Base-by-base conservation (phyloP, 2,329 filamentous ascomycete species). In the Botrytis byssoidea region DNA sequence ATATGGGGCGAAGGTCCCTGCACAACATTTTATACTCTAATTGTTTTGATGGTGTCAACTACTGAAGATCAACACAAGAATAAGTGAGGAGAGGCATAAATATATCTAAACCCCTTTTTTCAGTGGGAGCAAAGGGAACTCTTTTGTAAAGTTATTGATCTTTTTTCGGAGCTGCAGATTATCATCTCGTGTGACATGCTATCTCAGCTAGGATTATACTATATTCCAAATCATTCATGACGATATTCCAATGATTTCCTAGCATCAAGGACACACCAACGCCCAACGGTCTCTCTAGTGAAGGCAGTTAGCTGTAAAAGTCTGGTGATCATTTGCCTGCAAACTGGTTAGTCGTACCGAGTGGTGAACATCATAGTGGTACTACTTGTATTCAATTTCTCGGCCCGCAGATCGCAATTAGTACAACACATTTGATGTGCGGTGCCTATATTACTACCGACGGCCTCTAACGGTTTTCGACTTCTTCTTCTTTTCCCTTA, bases 1-100 rank as follows among this genome's bases (percentile, higher is more conserved):
- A 68, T 42, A 42, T 68, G 65, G 65, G 22, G 46, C 37, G 16
- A 29, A 55, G 48, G 48, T 55, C 65, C 65, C 65, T 68, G 65
- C 65, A 68, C 35, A 42, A 29, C 25, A 57, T 68, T 57, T 55
- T 18, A 55, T 14, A n/a, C 22, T 40, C 44, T 35, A 16, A 42
- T 68, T 29, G 18, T 40, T 57, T 57, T n/a, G 9, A 40, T 29
- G 37, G 46, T 42, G 48, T 40, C 16, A 42, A 10, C 5, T n/a
- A 42, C 29, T 20, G 25, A 68, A 42, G 48, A 68, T n/a, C 65
- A 48, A 55, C 46, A 37, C 32, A 42, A 20, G 46, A 32, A 68
- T 37, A 12, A n/a, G 18, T 22, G 25, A 32, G 25, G 3, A 48
- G 22, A 32, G 8, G 25, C 29, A 35, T 46, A 44, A 48, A 48